Percentiles rank a stretch among this genome's conserved stretches.
Conservation (phyloP, 1,284 basidiomycete species). For the Malassezia nana region DNA sequence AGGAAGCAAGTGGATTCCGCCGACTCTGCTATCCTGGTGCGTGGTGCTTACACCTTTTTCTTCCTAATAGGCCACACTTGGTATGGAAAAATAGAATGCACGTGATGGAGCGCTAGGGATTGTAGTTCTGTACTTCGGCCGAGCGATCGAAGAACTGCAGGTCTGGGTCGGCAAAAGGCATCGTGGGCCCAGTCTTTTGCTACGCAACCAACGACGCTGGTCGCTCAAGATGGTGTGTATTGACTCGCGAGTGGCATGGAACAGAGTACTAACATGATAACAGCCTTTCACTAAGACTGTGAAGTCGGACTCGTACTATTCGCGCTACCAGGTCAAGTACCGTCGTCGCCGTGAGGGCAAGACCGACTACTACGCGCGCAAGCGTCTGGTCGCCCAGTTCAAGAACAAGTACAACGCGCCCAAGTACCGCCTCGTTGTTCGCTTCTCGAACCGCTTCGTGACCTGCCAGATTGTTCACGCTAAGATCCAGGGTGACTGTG, state of each 20-base stretch:
- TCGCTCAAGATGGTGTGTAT: constrained; percentile 17
- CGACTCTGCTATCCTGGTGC: background rate
- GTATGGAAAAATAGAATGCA: background rate
- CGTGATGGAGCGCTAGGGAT: background rate
- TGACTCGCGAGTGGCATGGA: background rate
- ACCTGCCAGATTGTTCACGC: constrained; percentile 74
- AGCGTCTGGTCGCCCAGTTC: constrained; percentile 88
- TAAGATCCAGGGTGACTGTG: constrained; percentile 91
- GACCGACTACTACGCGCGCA: constrained; percentile 98
- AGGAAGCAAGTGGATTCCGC: constrained; percentile 2
- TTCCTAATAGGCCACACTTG: constrained; percentile 2
- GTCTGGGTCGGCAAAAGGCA: background rate
- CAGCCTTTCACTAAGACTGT: constrained; percentile 54
- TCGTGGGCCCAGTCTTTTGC: background rate
- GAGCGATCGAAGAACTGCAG: constrained; percentile 16
- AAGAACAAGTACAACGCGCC: constrained; percentile 99
- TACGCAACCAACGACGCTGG: constrained; percentile 15
- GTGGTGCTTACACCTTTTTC: background rate
- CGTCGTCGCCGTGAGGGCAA: constrained; percentile 77
- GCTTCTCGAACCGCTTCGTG: constrained; percentile 56
- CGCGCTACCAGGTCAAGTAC: constrained; percentile 61
- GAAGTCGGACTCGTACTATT: constrained; percentile 75
- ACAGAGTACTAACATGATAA: background rate
- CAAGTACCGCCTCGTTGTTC: constrained; percentile 96
- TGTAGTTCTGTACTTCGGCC: constrained; percentile 16